phyloP scores from a whole-genome alignment of 2,329 filamentous ascomycete species.

The Metarhizium sp. region DNA sequence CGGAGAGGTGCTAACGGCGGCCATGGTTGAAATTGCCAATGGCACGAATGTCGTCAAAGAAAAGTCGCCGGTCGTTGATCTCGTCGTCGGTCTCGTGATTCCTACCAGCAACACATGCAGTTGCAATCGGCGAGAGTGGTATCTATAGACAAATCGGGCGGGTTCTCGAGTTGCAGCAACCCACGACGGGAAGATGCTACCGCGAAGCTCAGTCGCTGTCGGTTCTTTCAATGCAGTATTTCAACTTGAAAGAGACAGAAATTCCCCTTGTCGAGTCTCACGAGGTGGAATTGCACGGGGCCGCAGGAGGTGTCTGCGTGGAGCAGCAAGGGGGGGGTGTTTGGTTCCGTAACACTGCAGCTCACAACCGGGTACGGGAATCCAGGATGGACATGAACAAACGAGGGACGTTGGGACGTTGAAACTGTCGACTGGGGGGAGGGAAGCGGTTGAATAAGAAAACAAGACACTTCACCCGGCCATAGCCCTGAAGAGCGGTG shows the following conservation, averaged over 20 bases:
- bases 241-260: background rate
- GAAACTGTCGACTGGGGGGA: background rate
- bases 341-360: background rate
- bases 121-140: background rate
- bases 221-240: background rate
- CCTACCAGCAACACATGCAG: background rate
- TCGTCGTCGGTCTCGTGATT: background rate
- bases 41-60: background rate
- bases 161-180: background rate
- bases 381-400: background rate
- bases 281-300: background rate
- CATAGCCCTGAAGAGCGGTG: slow-evolving; percentile 1
- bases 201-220: background rate
- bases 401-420: background rate
- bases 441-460: background rate
- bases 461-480: slow-evolving; percentile 1
- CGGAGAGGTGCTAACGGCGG: slow-evolving; percentile 24
- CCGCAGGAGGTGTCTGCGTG: background rate
- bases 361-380: background rate
- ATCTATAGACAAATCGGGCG: background rate
- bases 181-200: background rate
- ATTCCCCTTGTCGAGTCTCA: background rate
- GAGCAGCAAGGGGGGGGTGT: background rate
- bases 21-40: slow-evolving; percentile 17
- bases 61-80: background rate